These are phyloP conservation scores for Boletus hoseneyae DNA, from an alignment of 1,284 basidiomycete species.

Conservation along the genomic window DNA sequence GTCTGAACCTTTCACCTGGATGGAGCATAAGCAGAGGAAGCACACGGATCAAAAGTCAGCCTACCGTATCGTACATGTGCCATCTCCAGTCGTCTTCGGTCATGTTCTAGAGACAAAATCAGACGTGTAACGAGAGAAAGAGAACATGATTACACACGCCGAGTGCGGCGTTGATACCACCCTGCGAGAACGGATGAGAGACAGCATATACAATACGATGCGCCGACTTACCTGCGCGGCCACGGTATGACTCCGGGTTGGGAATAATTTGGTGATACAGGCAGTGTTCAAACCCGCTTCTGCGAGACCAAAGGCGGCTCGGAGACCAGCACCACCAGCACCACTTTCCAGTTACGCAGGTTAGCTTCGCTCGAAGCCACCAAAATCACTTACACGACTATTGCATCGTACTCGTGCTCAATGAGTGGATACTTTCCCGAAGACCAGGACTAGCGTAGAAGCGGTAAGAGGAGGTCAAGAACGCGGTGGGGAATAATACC, in stretches of 20 bases:
- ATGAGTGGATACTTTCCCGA: conserved; percentile 92
- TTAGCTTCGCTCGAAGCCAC: conserved; percentile 9
- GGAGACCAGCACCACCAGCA: conserved; percentile 96
- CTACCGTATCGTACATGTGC: conserved; percentile 99
- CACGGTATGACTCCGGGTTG: conserved; percentile 98
- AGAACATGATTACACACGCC: conserved; percentile 58
- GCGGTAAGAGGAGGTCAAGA: conserved; percentile 12
- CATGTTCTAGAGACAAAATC: conserved; percentile 75
- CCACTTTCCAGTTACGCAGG: conserved; percentile 53
- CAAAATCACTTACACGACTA: conserved; percentile 78
- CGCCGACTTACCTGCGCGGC: conserved; percentile 82
- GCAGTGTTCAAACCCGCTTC: conserved; percentile 98
- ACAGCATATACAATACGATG: background rate
- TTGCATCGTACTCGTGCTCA: conserved; percentile 96
- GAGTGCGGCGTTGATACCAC: conserved; percentile 98
- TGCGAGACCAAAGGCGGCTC: conserved; percentile 98
- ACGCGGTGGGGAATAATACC: conserved; percentile 38
- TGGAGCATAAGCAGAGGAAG: conserved; percentile 12
- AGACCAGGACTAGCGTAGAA: conserved; percentile 56
- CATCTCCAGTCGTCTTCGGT: conserved; percentile 99
- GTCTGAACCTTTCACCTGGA: conserved; percentile 95
- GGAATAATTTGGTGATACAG: conserved; percentile 99
- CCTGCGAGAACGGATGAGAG: conserved; percentile 45
- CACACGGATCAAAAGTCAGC: conserved; percentile 24
- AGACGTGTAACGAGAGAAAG: conserved; percentile 12